These are phyloP conservation scores for Russula olivacea DNA, from an alignment of 768 basidiomycete species.

Conservation along the genomic window DNA sequence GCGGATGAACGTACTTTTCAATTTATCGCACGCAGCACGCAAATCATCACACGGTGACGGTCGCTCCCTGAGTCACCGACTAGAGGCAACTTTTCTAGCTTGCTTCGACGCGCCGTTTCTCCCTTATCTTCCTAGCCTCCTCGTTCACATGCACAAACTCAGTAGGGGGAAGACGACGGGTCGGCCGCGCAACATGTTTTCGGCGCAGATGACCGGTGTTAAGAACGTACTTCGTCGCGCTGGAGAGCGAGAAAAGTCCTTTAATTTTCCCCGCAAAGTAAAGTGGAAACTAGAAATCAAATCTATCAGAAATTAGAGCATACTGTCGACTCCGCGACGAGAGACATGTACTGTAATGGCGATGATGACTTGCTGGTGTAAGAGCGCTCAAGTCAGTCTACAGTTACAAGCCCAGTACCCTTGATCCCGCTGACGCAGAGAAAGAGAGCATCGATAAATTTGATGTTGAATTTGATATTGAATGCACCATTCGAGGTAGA, in stretches of 20 bases:
- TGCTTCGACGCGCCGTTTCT: too few relatives aligned
- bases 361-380: constrained; percentile 31
- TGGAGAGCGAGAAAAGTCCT: constrained; percentile 43
- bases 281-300: background rate
- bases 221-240: constrained; percentile 58
- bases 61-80: background rate
- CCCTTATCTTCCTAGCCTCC: background rate
- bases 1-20: too few relatives aligned
- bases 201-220: constrained; percentile 61
- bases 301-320: background rate
- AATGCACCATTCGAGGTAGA: constrained; percentile 39
- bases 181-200: too few relatives aligned
- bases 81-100: background rate
- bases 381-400: constrained; percentile 31
- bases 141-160: constrained; percentile 5
- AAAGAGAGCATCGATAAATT: constrained; percentile 35
- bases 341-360: constrained; percentile 25
- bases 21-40: too few relatives aligned
- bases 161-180: constrained; percentile 12
- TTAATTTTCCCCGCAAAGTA: background rate
- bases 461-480: constrained; percentile 29
- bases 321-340: constrained; percentile 29
- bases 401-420: constrained; percentile 31
- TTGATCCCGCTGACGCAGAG: constrained; percentile 36
- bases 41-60: too few relatives aligned